Conservation (phyloP, 208 protist genomes). For the Leptomonas pyrrhocoris region DNA sequence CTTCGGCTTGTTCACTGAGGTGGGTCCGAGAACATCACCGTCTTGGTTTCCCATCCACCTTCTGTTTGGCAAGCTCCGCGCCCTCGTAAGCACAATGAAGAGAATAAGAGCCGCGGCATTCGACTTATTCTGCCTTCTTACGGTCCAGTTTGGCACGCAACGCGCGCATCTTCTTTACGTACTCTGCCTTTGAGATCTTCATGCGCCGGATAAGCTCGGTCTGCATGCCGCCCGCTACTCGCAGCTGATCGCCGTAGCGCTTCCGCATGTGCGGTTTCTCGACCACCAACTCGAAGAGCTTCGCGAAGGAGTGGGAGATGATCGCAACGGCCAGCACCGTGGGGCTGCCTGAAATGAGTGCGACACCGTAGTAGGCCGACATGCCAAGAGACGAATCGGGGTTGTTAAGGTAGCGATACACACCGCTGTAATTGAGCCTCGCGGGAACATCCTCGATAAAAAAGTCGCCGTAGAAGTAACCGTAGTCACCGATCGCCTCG, state of each 20-base stretch:
- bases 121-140: constrained; percentile 31
- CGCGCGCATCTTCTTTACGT: constrained; percentile 39
- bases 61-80: too few species aligned
- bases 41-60: neutral
- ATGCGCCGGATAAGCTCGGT: constrained; percentile 53
- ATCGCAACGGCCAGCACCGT: constrained; percentile 77
- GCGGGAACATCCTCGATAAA: constrained; percentile 75
- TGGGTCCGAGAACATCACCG: neutral
- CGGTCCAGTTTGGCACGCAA: constrained; percentile 43
- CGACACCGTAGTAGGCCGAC: constrained; percentile 88
- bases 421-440: constrained; percentile 90
- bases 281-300: constrained; percentile 82
- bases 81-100: neutral
- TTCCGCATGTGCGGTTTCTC: constrained; percentile 79
- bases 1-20: too few species aligned
- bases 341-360: constrained; percentile 84
- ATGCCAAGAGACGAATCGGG: constrained; percentile 90
- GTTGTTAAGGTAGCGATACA: constrained; percentile 96
- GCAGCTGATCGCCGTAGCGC: constrained; percentile 55
- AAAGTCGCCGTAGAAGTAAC: constrained; percentile 95
- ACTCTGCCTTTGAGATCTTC: constrained; percentile 45
- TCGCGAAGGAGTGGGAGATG: constrained; percentile 73
- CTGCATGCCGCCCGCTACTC: constrained; percentile 54
- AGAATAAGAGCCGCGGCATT: neutral
- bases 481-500: constrained; percentile 90